Base-by-base conservation (phyloP, 495 filamentous ascomycete species). In the Lophium mytilinum region DNA sequence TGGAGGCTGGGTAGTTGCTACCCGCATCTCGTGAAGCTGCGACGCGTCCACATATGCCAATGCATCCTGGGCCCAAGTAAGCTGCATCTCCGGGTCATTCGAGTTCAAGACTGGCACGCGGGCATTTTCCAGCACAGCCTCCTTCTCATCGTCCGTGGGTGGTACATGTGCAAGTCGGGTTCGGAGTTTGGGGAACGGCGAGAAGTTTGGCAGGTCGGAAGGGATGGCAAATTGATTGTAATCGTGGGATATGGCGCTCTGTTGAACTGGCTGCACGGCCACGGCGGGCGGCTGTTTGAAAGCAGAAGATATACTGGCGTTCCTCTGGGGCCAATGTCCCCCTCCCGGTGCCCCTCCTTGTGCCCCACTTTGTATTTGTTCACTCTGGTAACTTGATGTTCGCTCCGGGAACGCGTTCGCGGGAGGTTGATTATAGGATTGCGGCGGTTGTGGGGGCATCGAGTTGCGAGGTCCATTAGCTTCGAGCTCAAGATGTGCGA, bases 1-100 rank as follows among this genome's bases (percentile, higher is more conserved):
- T 33, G 80, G 74, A 18, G 76, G 80, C 60, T 80, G 79, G 11
- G 73, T 81, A n/a, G 87, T 78, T 50, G 83, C 78, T 53, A 87
- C 76, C 45, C 78, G 81, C 63, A 73, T 77, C 70, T 80, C 83
- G 66, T 81, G 83, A 71, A 78, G 86, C 75, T 82, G 78, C 41
- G 88, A 80, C 53, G 90, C 83, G 69, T 96, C 94, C 37, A 94
- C 88, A 74, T 88, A 96, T 41, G 85, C 81, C 46, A 98, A 77
- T 21, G 88, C 83, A 73, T 97, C 93, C 68, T 95, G 85, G 40
- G 94, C 93, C 93, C 93, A 98, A 35, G 88, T 85, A 57, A 98
- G 75, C 76, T 98, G 93, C 85, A 95, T 92, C 57, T 95, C 86
- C 36, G 92, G 90, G 67, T 98, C 91, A 61, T 94, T 91, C 36